Evolutionary conservation across 345 rosid species (phyloP), one percentile per base, ranked within the genome.

Genomic region (Cochlearia excelsa): DNA sequence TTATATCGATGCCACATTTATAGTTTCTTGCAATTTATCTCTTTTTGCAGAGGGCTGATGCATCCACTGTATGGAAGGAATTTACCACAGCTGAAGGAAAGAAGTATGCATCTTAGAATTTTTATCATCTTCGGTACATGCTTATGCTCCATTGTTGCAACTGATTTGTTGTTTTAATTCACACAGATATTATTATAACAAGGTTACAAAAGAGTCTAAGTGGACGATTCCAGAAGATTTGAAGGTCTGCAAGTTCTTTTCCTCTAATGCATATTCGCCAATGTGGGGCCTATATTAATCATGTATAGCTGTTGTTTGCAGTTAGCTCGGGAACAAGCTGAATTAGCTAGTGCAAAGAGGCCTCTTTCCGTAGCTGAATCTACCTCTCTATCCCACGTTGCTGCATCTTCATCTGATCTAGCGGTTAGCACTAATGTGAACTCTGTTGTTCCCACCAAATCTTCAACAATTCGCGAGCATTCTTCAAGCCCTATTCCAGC

Each of bases 61-160:
- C 97, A 31, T 93, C 99, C 33, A 93, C 99, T n/a, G 95, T 82
- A 63, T 93, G 99, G 99, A 93, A 89, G 83, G 99, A 93, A 71
- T 93, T 89, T 69, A 82, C 92, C 9, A 89, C 94, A 43, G 70
- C 81, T 34, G 99, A 89, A 71, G 99, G 97, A 62, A 87, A 76
- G 60, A 93, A 74, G 99, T 93, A 67, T 4, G 86, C 77, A 44
- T 46, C 54, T 53, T 59, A 9, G 29, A 41, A 40, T 59, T 46
- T 43, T 46, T 23, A 47, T 58, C 40, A 43, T 72, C 51, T 39
- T 59, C 42, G 9, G 47, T 27, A n/a, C 29, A 5, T 66, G 40
- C 34, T 30, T 59, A 71, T 65, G 16, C 40, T 54, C 46, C 27
- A 30, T 59, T 38, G 16, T 43, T 46, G 61, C 30, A 42, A 33